phyloP scores from a whole-genome alignment of 2,329 filamentous ascomycete genomes.

The Ophiocordyceps sinensis region DNA sequence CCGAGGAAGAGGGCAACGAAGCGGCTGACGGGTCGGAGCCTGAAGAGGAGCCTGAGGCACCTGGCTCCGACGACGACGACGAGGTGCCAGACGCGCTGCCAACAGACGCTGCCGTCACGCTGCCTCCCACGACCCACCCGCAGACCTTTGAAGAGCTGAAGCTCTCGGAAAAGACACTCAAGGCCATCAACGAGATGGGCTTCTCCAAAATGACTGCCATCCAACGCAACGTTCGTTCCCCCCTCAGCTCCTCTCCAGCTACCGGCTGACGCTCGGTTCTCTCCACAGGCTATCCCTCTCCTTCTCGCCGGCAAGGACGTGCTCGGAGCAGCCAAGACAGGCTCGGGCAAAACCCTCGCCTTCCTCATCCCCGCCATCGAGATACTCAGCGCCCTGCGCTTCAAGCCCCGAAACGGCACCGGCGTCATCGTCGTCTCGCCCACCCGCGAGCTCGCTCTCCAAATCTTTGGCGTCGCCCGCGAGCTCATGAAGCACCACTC shows the following conservation, averaged over 20 bases:
- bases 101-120: constrained; percentile 29
- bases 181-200: constrained; percentile 79
- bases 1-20: constrained; percentile 9
- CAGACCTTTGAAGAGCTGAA: constrained; percentile 68
- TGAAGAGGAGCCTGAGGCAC: constrained; percentile 9
- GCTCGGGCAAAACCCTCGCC: constrained; percentile 86
- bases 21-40: constrained; percentile 9
- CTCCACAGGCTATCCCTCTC: constrained; percentile 56
- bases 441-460: constrained; percentile 83
- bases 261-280: background rate
- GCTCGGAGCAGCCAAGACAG: constrained; percentile 88
- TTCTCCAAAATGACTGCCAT: constrained; percentile 96
- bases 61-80: constrained; percentile 16
- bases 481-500: constrained; percentile 89
- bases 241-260: too few relatives aligned
- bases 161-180: constrained; percentile 76
- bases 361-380: constrained; percentile 92
- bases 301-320: constrained; percentile 83
- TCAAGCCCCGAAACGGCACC: constrained; percentile 89
- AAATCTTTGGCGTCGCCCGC: constrained; percentile 89
- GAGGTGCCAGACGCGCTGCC: constrained; percentile 15
- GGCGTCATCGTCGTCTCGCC: constrained; percentile 88
- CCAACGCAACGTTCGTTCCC: constrained; percentile 43
- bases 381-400: constrained; percentile 77
- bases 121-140: constrained; percentile 44